These are phyloP conservation scores for Lepidopterella palustris DNA, from an alignment of 495 filamentous ascomycete species.

Conservation along the genomic window DNA sequence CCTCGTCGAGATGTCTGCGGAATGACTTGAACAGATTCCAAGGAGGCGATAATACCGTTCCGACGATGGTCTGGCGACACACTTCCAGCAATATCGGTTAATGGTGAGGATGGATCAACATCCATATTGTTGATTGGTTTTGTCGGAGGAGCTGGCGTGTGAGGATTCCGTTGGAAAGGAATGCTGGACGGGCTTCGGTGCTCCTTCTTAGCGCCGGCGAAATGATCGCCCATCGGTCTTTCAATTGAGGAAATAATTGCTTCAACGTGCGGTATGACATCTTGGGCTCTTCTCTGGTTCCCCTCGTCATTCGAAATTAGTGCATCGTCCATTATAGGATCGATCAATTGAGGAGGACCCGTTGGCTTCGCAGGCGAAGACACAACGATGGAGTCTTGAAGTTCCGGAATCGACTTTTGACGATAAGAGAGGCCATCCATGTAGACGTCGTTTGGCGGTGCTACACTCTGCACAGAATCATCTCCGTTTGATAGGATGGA, in stretches of 20 bases:
- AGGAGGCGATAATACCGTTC: not conserved
- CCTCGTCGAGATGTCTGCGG: not conserved
- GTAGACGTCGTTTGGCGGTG: not conserved
- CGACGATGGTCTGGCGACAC: slow-evolving; percentile 1
- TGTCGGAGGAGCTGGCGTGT: slow-evolving; percentile 14
- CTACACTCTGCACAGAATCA: not conserved
- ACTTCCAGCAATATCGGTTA: not conserved
- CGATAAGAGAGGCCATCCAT: not conserved
- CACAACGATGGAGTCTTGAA: slow-evolving; percentile 3
- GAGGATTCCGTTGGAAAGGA: slow-evolving; percentile 6
- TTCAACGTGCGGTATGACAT: not conserved
- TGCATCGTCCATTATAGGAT: too few relatives aligned
- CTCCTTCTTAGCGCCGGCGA: not conserved
- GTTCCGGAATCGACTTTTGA: not conserved
- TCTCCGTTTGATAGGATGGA: not conserved
- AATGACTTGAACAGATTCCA: not conserved
- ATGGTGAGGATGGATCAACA: slow-evolving; percentile 6
- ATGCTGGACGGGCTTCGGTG: not conserved
- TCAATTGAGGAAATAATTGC: slow-evolving; percentile 21
- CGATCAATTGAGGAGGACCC: too few relatives aligned
- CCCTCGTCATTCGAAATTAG: too few relatives aligned
- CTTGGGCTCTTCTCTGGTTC: too few relatives aligned
- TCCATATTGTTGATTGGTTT: not conserved
- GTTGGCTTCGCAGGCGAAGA: not conserved
- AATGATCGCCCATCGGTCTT: not conserved